phyloP scores from a whole-genome alignment of 345 rosid species.

The Salix viminalis region DNA sequence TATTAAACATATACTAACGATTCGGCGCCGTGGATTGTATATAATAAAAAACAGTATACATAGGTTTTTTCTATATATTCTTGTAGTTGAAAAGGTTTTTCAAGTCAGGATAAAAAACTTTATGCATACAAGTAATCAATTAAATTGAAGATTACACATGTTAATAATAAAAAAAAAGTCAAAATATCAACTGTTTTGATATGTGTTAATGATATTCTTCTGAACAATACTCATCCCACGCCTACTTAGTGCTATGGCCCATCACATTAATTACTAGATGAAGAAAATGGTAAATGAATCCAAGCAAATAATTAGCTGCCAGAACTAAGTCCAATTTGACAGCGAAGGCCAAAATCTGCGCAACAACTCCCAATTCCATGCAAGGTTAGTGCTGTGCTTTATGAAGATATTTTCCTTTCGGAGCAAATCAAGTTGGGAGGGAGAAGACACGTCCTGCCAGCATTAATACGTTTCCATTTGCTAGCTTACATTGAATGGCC shows the following conservation, averaged over 20 bases:
- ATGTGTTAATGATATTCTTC: too few species aligned
- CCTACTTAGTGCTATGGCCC: neutral
- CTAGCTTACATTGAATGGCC: neutral
- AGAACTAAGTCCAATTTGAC: neutral
- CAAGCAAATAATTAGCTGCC: neutral
- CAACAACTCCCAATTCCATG: neutral
- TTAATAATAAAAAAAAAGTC: too few species aligned
- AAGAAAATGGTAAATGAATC: neutral
- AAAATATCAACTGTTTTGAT: too few species aligned
- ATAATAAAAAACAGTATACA: too few species aligned
- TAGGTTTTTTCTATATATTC: too few species aligned
- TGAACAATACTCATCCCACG: too few species aligned
- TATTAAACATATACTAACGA: neutral
- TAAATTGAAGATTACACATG: too few species aligned
- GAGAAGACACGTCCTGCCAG: neutral
- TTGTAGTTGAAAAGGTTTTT: too few species aligned
- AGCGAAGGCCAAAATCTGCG: neutral
- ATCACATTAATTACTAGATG: neutral
- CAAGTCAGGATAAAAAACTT: too few species aligned
- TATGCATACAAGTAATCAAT: too few species aligned
- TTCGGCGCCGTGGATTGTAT: too few species aligned
- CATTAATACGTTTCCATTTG: neutral
- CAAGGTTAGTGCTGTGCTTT: neutral
- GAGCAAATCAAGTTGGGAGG: neutral
- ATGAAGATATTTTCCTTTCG: neutral